Evolutionary conservation across 164 flowering plant species (phyloP).

Genomic region (Aristolochia contorta): DNA sequence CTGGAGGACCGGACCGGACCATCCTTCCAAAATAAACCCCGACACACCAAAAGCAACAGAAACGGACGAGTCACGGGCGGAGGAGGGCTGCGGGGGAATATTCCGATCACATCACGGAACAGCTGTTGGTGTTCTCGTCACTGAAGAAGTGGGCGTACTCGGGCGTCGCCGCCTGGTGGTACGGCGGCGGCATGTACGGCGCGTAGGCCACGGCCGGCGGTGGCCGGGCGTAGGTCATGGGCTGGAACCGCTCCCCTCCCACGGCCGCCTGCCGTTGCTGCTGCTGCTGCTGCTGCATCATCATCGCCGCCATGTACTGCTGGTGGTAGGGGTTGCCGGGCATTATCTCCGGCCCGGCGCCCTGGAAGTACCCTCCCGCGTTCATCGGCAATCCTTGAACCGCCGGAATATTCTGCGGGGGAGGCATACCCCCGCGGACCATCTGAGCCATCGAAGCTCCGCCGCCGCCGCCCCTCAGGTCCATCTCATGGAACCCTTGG

Average conservation of each 20-base stretch:
- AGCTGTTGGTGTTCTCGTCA: slow-evolving; percentile 84
- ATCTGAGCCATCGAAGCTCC: slow-evolving; percentile 11
- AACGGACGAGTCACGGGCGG: neutral
- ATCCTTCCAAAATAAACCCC: neutral
- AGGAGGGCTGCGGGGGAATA: neutral
- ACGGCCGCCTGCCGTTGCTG: slow-evolving; percentile 69
- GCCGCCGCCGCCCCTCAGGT: slow-evolving; percentile 18
- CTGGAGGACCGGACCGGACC: neutral
- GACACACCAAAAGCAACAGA: slow-evolving; percentile 7
- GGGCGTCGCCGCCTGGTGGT: slow-evolving; percentile 16
- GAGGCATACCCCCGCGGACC: slow-evolving; percentile 38
- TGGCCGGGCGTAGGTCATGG: slow-evolving; percentile 81
- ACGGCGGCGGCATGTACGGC: slow-evolving; percentile 39
- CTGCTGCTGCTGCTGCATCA: slow-evolving; percentile 88
- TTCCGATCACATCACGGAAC: slow-evolving; percentile 66
- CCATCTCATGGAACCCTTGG: slow-evolving; percentile 29
- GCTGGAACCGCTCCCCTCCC: slow-evolving; percentile 69
- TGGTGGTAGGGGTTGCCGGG: slow-evolving; percentile 57
- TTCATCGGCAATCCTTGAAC: slow-evolving; percentile 68
- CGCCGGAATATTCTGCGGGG: slow-evolving; percentile 46
- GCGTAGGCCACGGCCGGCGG: slow-evolving; percentile 68
- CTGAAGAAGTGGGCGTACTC: slow-evolving; percentile 59
- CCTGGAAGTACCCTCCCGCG: slow-evolving; percentile 40
- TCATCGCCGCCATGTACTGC: slow-evolving; percentile 47
- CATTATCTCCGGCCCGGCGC: slow-evolving; percentile 42